Conservation (phyloP, 371 early-diverging fungal genomes). For the Rhizopus stolonifer region DNA sequence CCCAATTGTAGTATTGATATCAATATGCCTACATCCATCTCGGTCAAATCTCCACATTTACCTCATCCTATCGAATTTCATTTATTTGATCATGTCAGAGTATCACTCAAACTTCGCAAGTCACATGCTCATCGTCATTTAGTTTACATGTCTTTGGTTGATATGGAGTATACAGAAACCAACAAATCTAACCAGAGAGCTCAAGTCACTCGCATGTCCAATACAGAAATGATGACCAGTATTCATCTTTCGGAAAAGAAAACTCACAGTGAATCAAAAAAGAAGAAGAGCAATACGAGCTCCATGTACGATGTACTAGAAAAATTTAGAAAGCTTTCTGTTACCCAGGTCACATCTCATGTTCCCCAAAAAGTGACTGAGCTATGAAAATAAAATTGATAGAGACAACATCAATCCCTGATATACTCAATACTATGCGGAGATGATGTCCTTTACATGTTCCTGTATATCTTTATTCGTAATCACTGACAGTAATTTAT, state of each 20-base stretch:
- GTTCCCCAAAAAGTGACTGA: too few relatives aligned
- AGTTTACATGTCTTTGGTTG: constrained; percentile 60
- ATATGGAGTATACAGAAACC: constrained; percentile 35
- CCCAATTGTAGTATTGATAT: constrained; percentile 29
- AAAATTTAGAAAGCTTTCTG: constrained; percentile 23
- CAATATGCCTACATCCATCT: constrained; percentile 22
- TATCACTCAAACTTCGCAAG: constrained; percentile 54
- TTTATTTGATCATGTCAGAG: constrained; percentile 61
- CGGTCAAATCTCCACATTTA: constrained; percentile 24
- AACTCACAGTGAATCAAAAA: constrained; percentile 4
- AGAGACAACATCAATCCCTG: neutral
- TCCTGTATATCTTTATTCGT: too few relatives aligned
- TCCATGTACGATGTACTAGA: constrained; percentile 28
- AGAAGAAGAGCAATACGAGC: constrained; percentile 18
- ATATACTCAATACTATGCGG: too few relatives aligned
- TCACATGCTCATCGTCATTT: constrained; percentile 64
- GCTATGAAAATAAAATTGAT: neutral
- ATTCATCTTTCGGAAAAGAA: constrained; percentile 10
- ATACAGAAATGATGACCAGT: constrained; percentile 18
- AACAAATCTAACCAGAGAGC: too few relatives aligned
- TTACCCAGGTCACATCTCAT: constrained; percentile 17
- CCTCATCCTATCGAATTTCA: constrained; percentile 45
- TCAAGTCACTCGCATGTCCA: constrained; percentile 8
- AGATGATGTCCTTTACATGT: too few relatives aligned
- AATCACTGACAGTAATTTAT: too few relatives aligned